Conservation (phyloP, 441 rosid species). For the Populus hybrid region DNA sequence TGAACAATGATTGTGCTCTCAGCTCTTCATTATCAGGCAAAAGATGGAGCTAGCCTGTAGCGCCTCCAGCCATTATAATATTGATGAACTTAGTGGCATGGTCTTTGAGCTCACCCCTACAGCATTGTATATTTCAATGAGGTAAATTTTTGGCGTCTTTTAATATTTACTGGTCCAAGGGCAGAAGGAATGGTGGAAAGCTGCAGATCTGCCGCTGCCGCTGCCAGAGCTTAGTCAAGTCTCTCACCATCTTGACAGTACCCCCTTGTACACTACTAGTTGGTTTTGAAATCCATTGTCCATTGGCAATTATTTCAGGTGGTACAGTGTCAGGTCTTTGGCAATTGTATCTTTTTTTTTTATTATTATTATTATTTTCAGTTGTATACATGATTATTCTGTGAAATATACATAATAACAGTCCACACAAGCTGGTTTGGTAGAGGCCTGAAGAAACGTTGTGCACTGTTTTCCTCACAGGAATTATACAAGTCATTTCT, state of each 20-base stretch:
- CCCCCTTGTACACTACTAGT: constrained; percentile 5
- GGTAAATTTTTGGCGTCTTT: constrained; percentile 32
- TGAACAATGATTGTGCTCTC: constrained; percentile 4
- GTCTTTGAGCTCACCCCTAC: constrained; percentile 16
- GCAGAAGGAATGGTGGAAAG: constrained; percentile 3
- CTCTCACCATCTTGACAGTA: not conserved
- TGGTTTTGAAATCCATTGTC: constrained; percentile 15
- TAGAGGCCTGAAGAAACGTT: no score
- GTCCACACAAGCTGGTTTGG: not conserved
- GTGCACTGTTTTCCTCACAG: not conserved
- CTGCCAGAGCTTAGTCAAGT: constrained; percentile 7
- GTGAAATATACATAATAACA: constrained; percentile 4
- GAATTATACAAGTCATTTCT: not conserved
- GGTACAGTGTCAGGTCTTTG: constrained; percentile 16
- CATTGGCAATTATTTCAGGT: constrained; percentile 17
- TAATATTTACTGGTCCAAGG: constrained; percentile 5
- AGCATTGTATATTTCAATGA: constrained; percentile 15
- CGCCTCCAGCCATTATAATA: constrained; percentile 3
- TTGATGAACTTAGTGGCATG: not conserved
- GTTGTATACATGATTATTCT: constrained; percentile 21
- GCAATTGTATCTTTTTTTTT: constrained; percentile 17
- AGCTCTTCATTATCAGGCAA: constrained; percentile 9
- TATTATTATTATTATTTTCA: not conserved
- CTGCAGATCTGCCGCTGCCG: constrained; percentile 14
- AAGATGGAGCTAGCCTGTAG: constrained; percentile 9